Conservation (phyloP, 2,329 filamentous ascomycete species). For the Neofusicoccum sp. region DNA sequence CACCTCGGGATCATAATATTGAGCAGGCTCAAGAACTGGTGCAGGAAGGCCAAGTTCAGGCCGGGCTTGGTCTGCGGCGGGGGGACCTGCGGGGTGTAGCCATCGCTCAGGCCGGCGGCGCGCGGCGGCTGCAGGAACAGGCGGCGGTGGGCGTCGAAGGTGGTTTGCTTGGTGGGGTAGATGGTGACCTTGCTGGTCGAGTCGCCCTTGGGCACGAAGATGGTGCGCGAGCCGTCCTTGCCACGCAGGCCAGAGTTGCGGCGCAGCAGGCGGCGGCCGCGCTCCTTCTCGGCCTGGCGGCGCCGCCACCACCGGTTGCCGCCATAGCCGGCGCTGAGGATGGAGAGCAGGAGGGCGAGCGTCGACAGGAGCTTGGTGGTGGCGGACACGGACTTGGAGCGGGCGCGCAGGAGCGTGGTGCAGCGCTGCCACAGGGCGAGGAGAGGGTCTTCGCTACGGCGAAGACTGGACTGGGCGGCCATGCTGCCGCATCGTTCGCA, state of each 20-base stretch:
- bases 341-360: slow-evolving; percentile 71
- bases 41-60: slow-evolving; percentile 89
- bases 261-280: slow-evolving; percentile 76
- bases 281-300: slow-evolving; percentile 73
- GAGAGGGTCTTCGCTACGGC: slow-evolving; percentile 46
- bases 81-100: slow-evolving; percentile 64
- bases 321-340: slow-evolving; percentile 76
- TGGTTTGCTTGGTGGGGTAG: slow-evolving; percentile 82
- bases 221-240: slow-evolving; percentile 91
- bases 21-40: slow-evolving; percentile 92
- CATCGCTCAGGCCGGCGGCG: slow-evolving; percentile 72
- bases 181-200: slow-evolving; percentile 89
- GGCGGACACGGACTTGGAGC: slow-evolving; percentile 64
- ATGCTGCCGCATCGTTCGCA: slow-evolving; percentile 49
- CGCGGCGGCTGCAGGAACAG: slow-evolving; percentile 89
- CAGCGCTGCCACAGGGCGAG: slow-evolving; percentile 49
- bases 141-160: slow-evolving; percentile 92
- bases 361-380: slow-evolving; percentile 73
- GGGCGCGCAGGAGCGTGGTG: slow-evolving; percentile 47
- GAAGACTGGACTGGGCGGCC: slow-evolving; percentile 84
- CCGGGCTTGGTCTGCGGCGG: slow-evolving; percentile 90
- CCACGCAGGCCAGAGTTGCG: slow-evolving; percentile 90
- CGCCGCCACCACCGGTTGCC: slow-evolving; percentile 74
- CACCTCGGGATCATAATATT: slow-evolving; percentile 97
- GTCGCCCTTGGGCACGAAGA: slow-evolving; percentile 81